Base-by-base conservation (phyloP, 768 basidiomycete species). In the Leucocoprinus leucothites region DNA sequence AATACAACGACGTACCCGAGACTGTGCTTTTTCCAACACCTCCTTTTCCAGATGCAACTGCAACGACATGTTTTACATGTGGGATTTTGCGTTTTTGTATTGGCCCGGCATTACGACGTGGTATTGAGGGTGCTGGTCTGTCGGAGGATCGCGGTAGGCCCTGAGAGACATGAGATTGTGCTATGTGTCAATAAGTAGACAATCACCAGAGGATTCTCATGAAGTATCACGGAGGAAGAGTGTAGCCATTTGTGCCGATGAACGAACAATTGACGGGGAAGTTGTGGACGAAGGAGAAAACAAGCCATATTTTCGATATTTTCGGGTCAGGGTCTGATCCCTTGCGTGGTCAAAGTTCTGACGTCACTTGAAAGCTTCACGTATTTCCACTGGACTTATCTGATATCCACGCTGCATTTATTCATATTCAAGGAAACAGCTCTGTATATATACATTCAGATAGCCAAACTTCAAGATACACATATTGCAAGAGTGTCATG, bases 21-120 rank as follows among this genome's bases (percentile, higher is more conserved):
- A 98, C 76, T 0, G 94, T 98, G 58, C 91, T 94, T 71, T 97
- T 98, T 16, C 95, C 95, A 16, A 97, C 95, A 1, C 95, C 95
- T 22, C 96, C 96, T 65, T 98, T 98, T 3, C 94, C 95, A 60
- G 90, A 92, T 7, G 94, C 90, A 0, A 98, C 92, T 1, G 82
- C 87, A 3, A 98, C 65, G 14, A 95, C 84, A 58, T 85, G 85
- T 61, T 86, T 84, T 6, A 94, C 94, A 61, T 96, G 74, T 1
- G 86, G 78, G 48, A 91, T 82, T 0, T 73, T 64, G 31, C 82
- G 71, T 66, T 84, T 87, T 56, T 74, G 69, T 22, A 82, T 74
- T 1, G 76, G 75, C 2, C 78, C 81, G 1, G 77, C 72, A 58
- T 77, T 74, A 26, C 86, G 78, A 18, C 86, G 85, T 60, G 89